Evolutionary conservation across 805 yeast genomes (phyloP).

Genomic region (Starmerella powellii): DNA sequence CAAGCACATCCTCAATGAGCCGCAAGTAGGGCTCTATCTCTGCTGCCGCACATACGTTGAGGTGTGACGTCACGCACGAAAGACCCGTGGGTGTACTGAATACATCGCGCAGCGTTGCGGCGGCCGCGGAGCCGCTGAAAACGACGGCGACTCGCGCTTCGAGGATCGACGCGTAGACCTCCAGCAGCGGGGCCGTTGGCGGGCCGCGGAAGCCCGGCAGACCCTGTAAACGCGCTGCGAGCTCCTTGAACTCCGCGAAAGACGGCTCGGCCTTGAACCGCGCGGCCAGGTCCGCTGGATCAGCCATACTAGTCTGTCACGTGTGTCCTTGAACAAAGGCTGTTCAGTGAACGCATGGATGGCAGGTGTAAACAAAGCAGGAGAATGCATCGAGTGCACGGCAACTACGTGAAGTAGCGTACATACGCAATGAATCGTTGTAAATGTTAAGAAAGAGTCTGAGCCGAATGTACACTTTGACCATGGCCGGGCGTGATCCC

Average conservation of each 20-base stretch:
- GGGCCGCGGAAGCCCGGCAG: conserved; percentile 1
- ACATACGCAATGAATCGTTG: too few species aligned
- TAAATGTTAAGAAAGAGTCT: too few species aligned
- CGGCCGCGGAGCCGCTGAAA: conserved; percentile 1
- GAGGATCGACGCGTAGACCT: conserved; percentile 9
- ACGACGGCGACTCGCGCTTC: conserved; percentile 2
- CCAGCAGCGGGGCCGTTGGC: conserved; percentile 4
- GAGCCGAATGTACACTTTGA: too few species aligned
- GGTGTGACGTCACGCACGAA: conserved; percentile 10
- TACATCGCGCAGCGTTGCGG: not conserved
- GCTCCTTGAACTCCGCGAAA: not conserved
- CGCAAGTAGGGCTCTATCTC: conserved; percentile 2
- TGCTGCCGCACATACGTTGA: conserved; percentile 1
- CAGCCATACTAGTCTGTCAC: too few species aligned
- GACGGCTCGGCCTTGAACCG: conserved; percentile 1
- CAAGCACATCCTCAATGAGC: conserved; percentile 5
- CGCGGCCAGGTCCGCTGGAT: not conserved
- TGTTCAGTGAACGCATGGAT: too few species aligned
- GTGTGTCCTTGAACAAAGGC: too few species aligned
- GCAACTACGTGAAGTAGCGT: too few species aligned
- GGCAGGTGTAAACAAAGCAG: too few species aligned
- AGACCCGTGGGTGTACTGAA: conserved; percentile 13
- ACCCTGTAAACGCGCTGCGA: not conserved
- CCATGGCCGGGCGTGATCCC: too few species aligned
- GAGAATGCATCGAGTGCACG: too few species aligned